Base-by-base conservation (phyloP, 768 basidiomycete species). In the Trametes maxima region DNA sequence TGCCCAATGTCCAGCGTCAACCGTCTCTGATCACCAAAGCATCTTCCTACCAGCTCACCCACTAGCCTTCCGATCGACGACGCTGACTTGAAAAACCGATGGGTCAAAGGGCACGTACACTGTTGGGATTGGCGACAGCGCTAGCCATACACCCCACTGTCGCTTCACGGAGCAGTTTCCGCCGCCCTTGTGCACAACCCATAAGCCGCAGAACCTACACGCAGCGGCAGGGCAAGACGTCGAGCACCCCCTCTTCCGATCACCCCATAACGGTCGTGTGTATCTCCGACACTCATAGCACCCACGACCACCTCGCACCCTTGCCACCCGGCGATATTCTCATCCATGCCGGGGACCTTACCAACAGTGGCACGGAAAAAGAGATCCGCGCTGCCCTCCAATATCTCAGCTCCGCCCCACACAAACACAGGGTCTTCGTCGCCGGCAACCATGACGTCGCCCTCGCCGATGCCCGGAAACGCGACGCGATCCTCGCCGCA, bases 401-500 rank as follows among this genome's bases (percentile, higher is more conserved):
- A 10, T 89, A 87, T 88, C 67, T 89, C 46, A 57, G 17, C 55
- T 21, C 36, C 24, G 55, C 37, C 12, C 55, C 55, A 5, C 55
- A 48, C 22, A 19, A 21, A 11, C 55, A 48, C 55, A 57, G 39
- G 46, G 46, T 57, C 14, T 47, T 90, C 53, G 83, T 89, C 49
- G 86, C 83, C 40, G 88, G 89, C 22, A 89, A 89, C 64, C 88
- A 89, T 64, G 88, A 90, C 64, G 71, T 87, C 35, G 62, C 70
- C 21, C 63, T 75, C n/a, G 60, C 65, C 39, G 12, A 52, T 2
- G 70, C 70, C 42, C 36, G 59, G 10, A n/a, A 5, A 16, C 39
- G 49, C 37, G 37, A 24, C n/a, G 19, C 17, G 21, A 36, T 72
- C 2, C 58, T 64, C 39, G 46, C 44, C 12, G 14, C 45, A 7